Evolutionary conservation across 2,329 filamentous ascomycete genomes (phyloP).

Genomic region (Paecilomyces formosus): DNA sequence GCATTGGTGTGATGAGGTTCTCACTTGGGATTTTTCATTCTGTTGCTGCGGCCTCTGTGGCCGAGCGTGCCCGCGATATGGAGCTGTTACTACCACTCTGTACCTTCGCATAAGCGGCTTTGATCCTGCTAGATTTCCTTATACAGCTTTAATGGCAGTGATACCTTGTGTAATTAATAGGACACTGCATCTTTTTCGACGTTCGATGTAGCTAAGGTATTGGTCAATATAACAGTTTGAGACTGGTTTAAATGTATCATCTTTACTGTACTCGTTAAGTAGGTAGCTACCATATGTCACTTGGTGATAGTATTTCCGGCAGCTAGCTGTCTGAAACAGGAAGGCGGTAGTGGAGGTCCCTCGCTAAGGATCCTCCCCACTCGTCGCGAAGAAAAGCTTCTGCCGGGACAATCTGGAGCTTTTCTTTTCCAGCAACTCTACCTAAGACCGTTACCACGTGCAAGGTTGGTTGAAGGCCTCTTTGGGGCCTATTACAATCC

Average conservation of each 20-base stretch:
- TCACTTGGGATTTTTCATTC: constrained; percentile 6
- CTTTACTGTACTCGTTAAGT: background rate
- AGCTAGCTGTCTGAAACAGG: background rate
- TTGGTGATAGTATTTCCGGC: too few relatives aligned
- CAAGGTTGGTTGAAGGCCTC: background rate
- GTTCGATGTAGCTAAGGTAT: background rate
- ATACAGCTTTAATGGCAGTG: constrained; percentile 4
- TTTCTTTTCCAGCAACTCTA: background rate
- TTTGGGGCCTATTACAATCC: background rate
- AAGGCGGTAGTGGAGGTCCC: background rate
- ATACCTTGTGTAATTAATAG: constrained; percentile 1
- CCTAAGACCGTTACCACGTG: background rate
- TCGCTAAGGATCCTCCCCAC: constrained; percentile 10
- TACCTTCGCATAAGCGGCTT: background rate
- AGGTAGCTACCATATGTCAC: too few relatives aligned
- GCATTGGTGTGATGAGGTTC: constrained; percentile 22
- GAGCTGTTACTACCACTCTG: background rate
- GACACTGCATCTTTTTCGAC: constrained; percentile 3
- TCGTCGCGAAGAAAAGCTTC: constrained; percentile 1
- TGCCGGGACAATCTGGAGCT: background rate
- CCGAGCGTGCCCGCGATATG: background rate
- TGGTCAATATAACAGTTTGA: background rate
- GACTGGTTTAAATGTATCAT: background rate
- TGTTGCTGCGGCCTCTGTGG: background rate
- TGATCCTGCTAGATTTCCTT: background rate